Evolutionary conservation across 768 basidiomycete species (phyloP), one percentile per base, ranked within the genome.

Genomic region (Boletales sp.): DNA sequence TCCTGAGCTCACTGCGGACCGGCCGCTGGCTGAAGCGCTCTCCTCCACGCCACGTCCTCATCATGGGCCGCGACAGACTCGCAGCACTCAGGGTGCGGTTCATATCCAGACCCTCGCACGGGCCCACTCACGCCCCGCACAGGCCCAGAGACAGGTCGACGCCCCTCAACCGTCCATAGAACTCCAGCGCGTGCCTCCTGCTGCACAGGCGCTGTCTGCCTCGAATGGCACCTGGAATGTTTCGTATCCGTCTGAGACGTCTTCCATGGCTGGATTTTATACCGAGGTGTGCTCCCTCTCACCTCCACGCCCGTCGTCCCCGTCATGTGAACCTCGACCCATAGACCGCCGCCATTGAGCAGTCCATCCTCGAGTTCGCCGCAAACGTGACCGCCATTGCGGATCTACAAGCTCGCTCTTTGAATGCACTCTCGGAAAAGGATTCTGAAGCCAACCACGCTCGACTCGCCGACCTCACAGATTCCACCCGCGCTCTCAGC

Each of bases 31-130:
- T 28, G 21, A 25, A 25, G 21, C 21, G 21, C 21, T 25, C 21
- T 28, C 25, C 25, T 28, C 25, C 25, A 6, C 25, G 25, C 25
- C 25, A 28, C 25, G 25, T 42, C 18, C 33, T 47, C 40, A 41
- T 28, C 58, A 83, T 91, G 80, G 90, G 58, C 21, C 58, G 55
- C 11, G 66, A 94, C 80, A 81, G 92, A 78, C 82, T 94, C 56
- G 90, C 88, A 61, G 88, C 86, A 51, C 81, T 87, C 77, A 81
- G 88, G 72, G 88, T 87, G 54, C 41, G 80, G 13, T 10, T 63
- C 78, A 78, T 44, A 60, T 79, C 77, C 9, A 17, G 17, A 5
- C n/a, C 9, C 13, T 14, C 25, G 25, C 4, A 6, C 32, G 8
- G 15, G 82, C 84, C 77, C 39, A 4, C 33, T 49, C 33, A 59